phyloP scores from a whole-genome alignment of 345 rosid species.

The Firmiana major region DNA sequence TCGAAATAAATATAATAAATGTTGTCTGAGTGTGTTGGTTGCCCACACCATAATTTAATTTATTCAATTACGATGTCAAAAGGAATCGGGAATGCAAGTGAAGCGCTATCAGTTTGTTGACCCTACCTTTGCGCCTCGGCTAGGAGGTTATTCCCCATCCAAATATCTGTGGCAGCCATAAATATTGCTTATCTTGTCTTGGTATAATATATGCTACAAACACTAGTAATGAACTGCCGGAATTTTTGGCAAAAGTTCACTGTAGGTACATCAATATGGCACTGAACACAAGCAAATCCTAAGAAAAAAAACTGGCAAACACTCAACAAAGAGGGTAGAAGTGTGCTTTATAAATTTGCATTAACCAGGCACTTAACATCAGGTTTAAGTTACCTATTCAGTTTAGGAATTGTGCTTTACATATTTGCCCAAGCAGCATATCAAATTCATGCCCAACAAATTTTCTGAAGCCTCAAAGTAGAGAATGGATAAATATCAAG shows the following conservation, averaged over 20 bases:
- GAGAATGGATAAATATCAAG: too few relatives aligned
- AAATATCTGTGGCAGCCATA: not conserved
- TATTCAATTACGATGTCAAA: not conserved
- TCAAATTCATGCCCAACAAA: too few relatives aligned
- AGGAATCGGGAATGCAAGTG: not conserved
- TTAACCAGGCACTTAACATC: not conserved
- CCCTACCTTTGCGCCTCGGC: not conserved
- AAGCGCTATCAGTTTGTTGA: not conserved
- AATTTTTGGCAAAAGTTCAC: not conserved
- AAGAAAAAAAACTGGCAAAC: too few relatives aligned
- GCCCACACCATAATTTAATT: not conserved
- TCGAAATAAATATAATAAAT: not conserved
- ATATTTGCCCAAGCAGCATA: not conserved
- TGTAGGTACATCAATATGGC: not conserved
- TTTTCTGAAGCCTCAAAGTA: not conserved
- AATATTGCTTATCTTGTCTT: not conserved
- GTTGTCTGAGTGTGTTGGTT: not conserved
- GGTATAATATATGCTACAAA: not conserved
- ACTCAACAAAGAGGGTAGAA: not conserved
- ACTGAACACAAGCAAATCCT: not conserved
- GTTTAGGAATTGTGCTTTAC: not conserved
- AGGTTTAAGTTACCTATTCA: not conserved
- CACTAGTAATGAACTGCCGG: not conserved
- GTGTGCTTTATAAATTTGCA: not conserved
- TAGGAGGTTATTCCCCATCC: not conserved